Base-by-base conservation (phyloP, 768 basidiomycete species). In the Lentinula sp. region DNA sequence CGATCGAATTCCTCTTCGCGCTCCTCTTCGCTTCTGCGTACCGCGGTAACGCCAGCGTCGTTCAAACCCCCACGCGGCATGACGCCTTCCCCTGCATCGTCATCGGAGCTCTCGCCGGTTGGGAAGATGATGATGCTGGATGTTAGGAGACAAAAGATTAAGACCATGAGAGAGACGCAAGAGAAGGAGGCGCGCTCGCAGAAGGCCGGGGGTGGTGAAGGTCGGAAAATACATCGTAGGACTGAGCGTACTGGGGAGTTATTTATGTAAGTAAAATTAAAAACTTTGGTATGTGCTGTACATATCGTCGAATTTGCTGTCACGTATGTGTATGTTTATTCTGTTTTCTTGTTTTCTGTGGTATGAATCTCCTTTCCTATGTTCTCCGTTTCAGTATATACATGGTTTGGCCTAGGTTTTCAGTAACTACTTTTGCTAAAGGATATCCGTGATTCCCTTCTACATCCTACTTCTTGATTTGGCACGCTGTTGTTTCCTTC, bases 51-150 rank as follows among this genome's bases (percentile, higher is more conserved):
- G 18, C 73, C 77, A 21, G 67, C 74, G 50, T 80, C 82, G 48
- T 86, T 84, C 55, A 78, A 75, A 50, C 75, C 78, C 9, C 80
- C 81, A 5, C 68, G 70, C 32, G 73, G 74, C 11, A 76, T 73
- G 60, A 67, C 70, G 34, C 80, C 85, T 3, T 89, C 87, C 1
- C 87, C 89, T 21, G 81, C 86, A 23, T 85, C 82, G 32, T 89
- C 89, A 2, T 82, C 88, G 9, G 90, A 91, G 63, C 74, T 92
- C 54, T 91, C 89, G 18, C 87, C 87, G 13, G 73, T 85, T 35
- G 85, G 81, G 5, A 79, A 78, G 65, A 79, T 86, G 68, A 78
- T 91, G 67, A 91, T 91, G 89, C 73, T 75, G 60, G 80, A 86
- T 65, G 68, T 87, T 48, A 76, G 89, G 60, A 75, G 78, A 57